Evolutionary conservation across 2,329 filamentous ascomycete genomes (phyloP), one percentile per base, ranked within the genome.

Genomic region (Amesomyces nigricolor): DNA sequence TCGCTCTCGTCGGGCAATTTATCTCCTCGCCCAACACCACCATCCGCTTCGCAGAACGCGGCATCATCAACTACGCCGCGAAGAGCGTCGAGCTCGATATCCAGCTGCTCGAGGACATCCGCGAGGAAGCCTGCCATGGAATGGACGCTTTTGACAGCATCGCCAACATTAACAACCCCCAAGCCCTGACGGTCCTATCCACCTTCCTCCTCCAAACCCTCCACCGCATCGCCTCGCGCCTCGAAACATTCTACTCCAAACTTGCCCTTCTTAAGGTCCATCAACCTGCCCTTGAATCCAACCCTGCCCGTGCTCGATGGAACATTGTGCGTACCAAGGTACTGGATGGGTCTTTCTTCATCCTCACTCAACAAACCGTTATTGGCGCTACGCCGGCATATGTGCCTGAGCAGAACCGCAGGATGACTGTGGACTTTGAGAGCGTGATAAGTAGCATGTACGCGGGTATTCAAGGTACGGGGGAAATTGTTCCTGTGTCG

Each of bases 111-210:
- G 78, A 81, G 57, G 74, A 78, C 52, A 73, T 81, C 1, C 72
- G 78, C 6, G 73, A 77, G 47, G 78, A 81, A 58, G 76, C 74
- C 0, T 79, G 77, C 50, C 69, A 70, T 19, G 79, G 78, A 8
- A 81, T 81, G 76, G 78, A 81, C 57, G 78, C 78, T 0, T 79
- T 79, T 26, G 76, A 75, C 44, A 71, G 69, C 19, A 68, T 80
- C 29, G 73, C 73, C 60, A 67, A 68, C 19, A 68, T 73, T 19
- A 66, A 68, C 0, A 63, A 74, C 17, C 61, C 65, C 0, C 70
- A 74, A 22, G 70, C 73, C 1, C 61, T 76, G 2, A 64, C 67
- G 3, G 71, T 73, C 0, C 58, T 77, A 4, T 70, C 75, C 1
- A 72, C 71, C 0, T 80, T 79, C 61, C 67, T 81, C 0, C 71